A percentile compares a stretch with the other conserved stretches of the same genome.
Conservation (phyloP, 768 basidiomycete species). For the Coprinopsis cinerea region DNA sequence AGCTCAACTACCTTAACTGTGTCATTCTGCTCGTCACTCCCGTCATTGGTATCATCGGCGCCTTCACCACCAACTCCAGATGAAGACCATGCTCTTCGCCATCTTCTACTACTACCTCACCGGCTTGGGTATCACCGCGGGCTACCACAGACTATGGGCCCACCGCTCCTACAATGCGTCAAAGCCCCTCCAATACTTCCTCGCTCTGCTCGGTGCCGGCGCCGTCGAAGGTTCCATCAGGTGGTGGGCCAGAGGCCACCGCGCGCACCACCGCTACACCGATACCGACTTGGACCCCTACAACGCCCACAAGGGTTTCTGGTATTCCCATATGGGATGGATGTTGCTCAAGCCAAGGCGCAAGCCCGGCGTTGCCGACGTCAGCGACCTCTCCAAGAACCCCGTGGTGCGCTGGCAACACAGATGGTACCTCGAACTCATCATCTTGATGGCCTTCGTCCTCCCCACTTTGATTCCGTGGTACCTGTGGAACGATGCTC, state of each 20-base stretch:
- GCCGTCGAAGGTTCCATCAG: slow-evolving; percentile 96
- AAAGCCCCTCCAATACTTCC: slow-evolving; percentile 74
- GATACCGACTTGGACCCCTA: slow-evolving; percentile 97
- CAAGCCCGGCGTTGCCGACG: slow-evolving; percentile 85
- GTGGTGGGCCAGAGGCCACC: slow-evolving; percentile 98
- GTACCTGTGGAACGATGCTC: slow-evolving; percentile 78
- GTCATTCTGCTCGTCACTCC: slow-evolving; percentile 71
- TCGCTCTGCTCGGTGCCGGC: slow-evolving; percentile 83
- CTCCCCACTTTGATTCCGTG: slow-evolving; percentile 77
- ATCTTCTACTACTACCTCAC: slow-evolving; percentile 36
- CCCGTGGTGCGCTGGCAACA: slow-evolving; percentile 85
- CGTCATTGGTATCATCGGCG: slow-evolving; percentile 65
- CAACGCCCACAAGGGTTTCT: slow-evolving; percentile 84
- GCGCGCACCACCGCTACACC: slow-evolving; percentile 95
- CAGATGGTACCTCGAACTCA: slow-evolving; percentile 64
- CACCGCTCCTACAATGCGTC: slow-evolving; percentile 94
- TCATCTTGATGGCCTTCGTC: slow-evolving; percentile 64
- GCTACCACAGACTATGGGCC: slow-evolving; percentile 97
- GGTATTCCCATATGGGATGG: slow-evolving; percentile 87
- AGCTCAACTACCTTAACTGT: slow-evolving; percentile 76
- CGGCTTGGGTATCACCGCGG: slow-evolving; percentile 87
- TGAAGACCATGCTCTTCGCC: slow-evolving; percentile 63
- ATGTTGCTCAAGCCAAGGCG: slow-evolving; percentile 89
- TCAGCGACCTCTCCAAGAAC: slow-evolving; percentile 80
- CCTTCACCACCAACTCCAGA: slow-evolving; percentile 57